Percentiles rank a stretch among this genome's conserved stretches.
These are phyloP conservation scores for Auriscalpium orientale DNA, from an alignment of 768 basidiomycete species.

Conservation along the genomic window DNA sequence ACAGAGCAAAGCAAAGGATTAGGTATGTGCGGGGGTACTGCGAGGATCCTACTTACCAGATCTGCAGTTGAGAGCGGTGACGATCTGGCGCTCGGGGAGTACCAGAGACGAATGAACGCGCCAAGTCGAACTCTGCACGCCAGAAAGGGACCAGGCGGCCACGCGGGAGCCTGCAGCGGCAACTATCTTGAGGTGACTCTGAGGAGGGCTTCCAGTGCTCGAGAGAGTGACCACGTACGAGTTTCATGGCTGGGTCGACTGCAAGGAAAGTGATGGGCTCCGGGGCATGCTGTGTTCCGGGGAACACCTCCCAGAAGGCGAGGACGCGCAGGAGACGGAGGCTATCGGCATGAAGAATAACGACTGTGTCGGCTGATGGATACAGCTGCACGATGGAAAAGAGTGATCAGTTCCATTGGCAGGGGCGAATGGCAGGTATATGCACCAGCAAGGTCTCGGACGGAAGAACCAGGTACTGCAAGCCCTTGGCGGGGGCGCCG, in stretches of 20 bases:
- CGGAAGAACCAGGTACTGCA: slow-evolving; percentile 52
- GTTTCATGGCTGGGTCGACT: slow-evolving; percentile 73
- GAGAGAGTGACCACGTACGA: slow-evolving; percentile 42
- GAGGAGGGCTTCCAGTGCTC: neutral
- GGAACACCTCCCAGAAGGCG: slow-evolving; percentile 77
- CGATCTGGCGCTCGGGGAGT: slow-evolving; percentile 44
- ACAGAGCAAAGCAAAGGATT: slow-evolving; percentile 21
- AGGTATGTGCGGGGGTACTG: neutral
- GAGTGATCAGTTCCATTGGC: neutral
- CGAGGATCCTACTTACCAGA: slow-evolving; percentile 43
- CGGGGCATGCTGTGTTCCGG: slow-evolving; percentile 38
- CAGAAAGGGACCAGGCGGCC: slow-evolving; percentile 76
- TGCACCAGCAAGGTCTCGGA: slow-evolving; percentile 54
- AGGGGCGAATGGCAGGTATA: neutral
- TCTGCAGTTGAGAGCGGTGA: slow-evolving; percentile 65
- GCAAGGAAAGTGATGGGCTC: slow-evolving; percentile 52
- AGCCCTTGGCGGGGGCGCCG: slow-evolving; percentile 44
- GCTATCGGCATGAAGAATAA: slow-evolving; percentile 63
- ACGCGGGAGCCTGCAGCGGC: slow-evolving; percentile 62
- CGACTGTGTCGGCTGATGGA: slow-evolving; percentile 59
- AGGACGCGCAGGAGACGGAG: slow-evolving; percentile 63
- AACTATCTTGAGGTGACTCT: slow-evolving; percentile 44
- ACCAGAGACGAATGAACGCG: slow-evolving; percentile 74
- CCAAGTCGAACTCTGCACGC: slow-evolving; percentile 56
- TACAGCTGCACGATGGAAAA: slow-evolving; percentile 44